Evolutionary conservation across 2,329 filamentous ascomycete species (phyloP), one percentile per base, ranked within the genome.

Genomic region (Lojkania enalia): DNA sequence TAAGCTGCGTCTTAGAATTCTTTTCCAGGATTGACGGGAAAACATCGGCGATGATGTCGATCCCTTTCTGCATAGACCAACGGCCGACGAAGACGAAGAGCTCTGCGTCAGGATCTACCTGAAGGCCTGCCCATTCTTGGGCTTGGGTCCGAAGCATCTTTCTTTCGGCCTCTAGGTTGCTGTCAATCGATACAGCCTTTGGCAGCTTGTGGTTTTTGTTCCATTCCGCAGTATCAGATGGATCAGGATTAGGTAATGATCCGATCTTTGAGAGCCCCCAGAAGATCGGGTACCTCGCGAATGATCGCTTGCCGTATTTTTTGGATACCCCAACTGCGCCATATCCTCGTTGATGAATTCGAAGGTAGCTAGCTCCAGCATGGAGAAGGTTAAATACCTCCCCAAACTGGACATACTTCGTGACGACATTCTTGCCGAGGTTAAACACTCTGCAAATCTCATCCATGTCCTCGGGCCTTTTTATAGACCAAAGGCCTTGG

Each of bases 371-470:
- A 15, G 80, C 80, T 42, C 79, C 83, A n/a, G 82, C 81, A 62
- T 87, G 83, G 5, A 86, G 71, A 41, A 87, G 71, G 61, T 87
- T 86, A 73, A 86, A 86, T 9, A 86, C 80, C 50, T 85, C 83
- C 35, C 84, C 83, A 52, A 85, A 86, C 51, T 86, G 83, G 5
- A 86, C 78, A 59, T 86, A 86, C 31, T 77, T 75, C 39, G 76
- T 73, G 6, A 81, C 82, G 23, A 81, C 68, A 6, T 83, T 75
- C 9, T 77, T 64, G 12, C 77, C 73, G 18, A 86, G 69, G 53
- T 85, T 85, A 68, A 83, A 86, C 23, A 86, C 81, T 3, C 76
- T 74, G 61, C 82, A 85, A 3, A 86, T 81, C 63, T 87, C 83
- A 30, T 78, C 77, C 44, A 77, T 75, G 54, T 86, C 83, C 33